Evolutionary conservation across 2,329 filamentous ascomycete species (phyloP).

Genomic region (Bipolaris gigantea): DNA sequence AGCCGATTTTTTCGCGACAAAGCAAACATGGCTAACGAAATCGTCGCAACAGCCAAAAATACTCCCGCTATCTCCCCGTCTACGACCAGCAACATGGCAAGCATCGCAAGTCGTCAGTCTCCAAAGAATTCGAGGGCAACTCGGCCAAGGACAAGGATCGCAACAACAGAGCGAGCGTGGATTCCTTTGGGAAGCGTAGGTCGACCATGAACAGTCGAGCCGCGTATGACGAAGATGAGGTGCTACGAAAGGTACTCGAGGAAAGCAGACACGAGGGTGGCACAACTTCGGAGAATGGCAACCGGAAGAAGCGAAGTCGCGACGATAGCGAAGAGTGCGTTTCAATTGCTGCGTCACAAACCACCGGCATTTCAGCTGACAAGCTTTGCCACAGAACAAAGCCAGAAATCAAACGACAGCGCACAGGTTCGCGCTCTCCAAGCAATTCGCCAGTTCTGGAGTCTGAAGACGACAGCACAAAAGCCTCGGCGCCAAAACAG

Average conservation of each 20-base stretch:
- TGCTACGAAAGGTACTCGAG: conserved; percentile 85
- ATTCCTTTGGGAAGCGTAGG: conserved; percentile 74
- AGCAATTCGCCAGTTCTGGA: conserved; percentile 59
- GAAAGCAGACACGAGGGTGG: conserved; percentile 84
- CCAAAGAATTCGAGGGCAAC: conserved; percentile 62
- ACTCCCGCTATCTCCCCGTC: conserved; percentile 65
- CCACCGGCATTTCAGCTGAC: conserved; percentile 27
- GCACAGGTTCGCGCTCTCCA: conserved; percentile 62
- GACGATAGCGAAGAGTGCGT: conserved; percentile 95
- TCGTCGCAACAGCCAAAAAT: conserved; percentile 55
- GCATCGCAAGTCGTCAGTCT: conserved; percentile 65
- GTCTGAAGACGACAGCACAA: conserved; percentile 68
- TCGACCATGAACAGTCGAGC: conserved; percentile 98
- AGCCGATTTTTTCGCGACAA: background rate
- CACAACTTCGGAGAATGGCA: conserved; percentile 57
- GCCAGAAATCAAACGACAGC: conserved; percentile 74
- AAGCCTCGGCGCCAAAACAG: conserved; percentile 48
- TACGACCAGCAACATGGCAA: conserved; percentile 55
- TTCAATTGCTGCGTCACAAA: conserved; percentile 11
- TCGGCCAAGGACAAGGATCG: conserved; percentile 59
- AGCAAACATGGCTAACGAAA: conserved; percentile 5
- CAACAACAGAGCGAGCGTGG: conserved; percentile 57
- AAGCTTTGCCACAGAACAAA: conserved; percentile 61
- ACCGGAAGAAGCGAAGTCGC: conserved; percentile 77
- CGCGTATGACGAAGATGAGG: conserved; percentile 93